Base-by-base conservation (phyloP, 805 yeast genomes). In the Lachancea mirantina region DNA sequence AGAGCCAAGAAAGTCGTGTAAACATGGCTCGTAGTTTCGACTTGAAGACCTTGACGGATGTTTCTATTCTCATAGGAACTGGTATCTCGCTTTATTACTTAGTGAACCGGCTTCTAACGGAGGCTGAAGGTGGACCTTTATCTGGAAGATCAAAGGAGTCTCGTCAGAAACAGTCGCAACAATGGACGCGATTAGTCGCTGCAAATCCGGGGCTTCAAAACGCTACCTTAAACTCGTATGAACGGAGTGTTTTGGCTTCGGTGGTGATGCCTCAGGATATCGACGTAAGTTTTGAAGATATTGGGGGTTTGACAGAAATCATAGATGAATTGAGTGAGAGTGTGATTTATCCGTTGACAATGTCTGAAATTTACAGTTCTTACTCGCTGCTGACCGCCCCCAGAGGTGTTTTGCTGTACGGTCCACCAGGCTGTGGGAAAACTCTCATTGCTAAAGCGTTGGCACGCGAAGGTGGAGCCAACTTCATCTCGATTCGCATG, bases 381-480 rank as follows among this genome's bases (percentile, higher is more conserved):
- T 83, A 80, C 44, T 76, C 84, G 33, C 65, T 89, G 33, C 64
- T 89, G 16, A 84, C 82, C 50, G 89, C 95, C 1, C 98, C 98
- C 2, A 87, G 84, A 50, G 98, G 98, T 24, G 96, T 89, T 3
- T 62, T 89, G 21, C 67, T 88, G 30, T 78, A 84, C 52, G 97
- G 97, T 0, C 96, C 97, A 3, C 97, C 97, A 0, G 97, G 97
- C 0, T 89, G 96, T 57, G 97, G 97, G 35, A 89, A 89, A 60
- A 89, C 97, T 3, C 84, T 89, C 96, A 65, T 89, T 46, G 97
- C 96, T 7, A 89, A 88, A 58, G 96, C 96, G 0, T 70, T 89
- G 23, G 97, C 97, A 1, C 72, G 76, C 35, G 96, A 88, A 56
- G 78, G 94, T 44, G 85, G 84, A 1, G 97, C 97, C 0, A 85